These are phyloP conservation scores for Phycomyces nitens DNA, from an alignment of 192 early-diverging fungal genomes.

Conservation along the genomic window DNA sequence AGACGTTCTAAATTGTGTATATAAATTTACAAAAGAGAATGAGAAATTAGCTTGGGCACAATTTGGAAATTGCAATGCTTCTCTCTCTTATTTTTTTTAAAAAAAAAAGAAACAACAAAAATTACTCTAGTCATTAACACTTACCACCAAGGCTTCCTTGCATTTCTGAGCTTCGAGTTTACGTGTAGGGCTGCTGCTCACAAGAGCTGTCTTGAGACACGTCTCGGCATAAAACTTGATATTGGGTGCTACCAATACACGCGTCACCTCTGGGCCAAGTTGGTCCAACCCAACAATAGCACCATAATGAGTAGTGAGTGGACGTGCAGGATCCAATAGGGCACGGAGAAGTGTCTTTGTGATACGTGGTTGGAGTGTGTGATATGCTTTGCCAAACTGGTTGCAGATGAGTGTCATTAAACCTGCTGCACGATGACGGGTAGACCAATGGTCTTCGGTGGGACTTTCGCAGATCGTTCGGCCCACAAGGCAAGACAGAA, in stretches of 20 bases:
- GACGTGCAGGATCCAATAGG: constrained; percentile 83
- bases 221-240: constrained; percentile 59
- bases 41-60: not conserved
- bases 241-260: constrained; percentile 72
- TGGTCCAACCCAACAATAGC: constrained; percentile 74
- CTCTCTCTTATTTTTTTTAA: not conserved
- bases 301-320: constrained; percentile 84
- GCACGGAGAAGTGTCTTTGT: constrained; percentile 87
- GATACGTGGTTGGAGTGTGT: constrained; percentile 83
- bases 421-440: constrained; percentile 74
- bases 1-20: constrained; percentile 3
- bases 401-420: constrained; percentile 72
- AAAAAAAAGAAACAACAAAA: no score
- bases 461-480: constrained; percentile 70
- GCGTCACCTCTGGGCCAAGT: constrained; percentile 77
- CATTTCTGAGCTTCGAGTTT: constrained; percentile 42
- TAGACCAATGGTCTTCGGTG: constrained; percentile 77
- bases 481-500: constrained; percentile 90
- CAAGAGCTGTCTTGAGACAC: constrained; percentile 35
- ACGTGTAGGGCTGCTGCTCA: constrained; percentile 12
- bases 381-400: constrained; percentile 77
- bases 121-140: not conserved
- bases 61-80: not conserved
- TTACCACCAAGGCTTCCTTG: constrained; percentile 49
- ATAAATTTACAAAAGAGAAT: not conserved